These are phyloP conservation scores for Angomonas ambiguus DNA, from an alignment of 208 protist species.

Conservation along the genomic window DNA sequence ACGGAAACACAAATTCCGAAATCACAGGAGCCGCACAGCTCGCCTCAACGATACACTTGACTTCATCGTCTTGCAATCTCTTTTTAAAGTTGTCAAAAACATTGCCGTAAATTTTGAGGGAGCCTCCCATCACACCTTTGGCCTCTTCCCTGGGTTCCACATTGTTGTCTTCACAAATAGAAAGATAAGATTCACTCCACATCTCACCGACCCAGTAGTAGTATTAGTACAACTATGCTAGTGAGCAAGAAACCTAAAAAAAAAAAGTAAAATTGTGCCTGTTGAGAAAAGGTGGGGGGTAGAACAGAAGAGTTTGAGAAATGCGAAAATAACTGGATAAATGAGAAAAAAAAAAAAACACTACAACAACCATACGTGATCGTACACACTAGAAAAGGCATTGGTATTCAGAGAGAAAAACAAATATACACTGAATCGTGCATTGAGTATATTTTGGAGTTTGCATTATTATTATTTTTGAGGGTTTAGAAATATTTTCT, in stretches of 20 bases:
- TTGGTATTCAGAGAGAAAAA: too few species aligned
- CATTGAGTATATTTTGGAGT: too few species aligned
- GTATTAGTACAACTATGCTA: too few species aligned
- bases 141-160: constrained; percentile 41
- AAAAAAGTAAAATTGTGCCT: not conserved
- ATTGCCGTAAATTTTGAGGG: constrained; percentile 46
- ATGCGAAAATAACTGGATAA: not conserved
- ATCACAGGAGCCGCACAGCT: constrained; percentile 22
- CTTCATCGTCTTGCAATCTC: constrained; percentile 54
- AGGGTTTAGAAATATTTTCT: too few species aligned
- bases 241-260: not conserved
- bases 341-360: constrained; percentile 6
- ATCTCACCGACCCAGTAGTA: too few species aligned
- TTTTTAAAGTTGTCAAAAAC: constrained; percentile 49
- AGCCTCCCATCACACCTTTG: constrained; percentile 16
- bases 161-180: constrained; percentile 30
- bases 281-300: too few species aligned
- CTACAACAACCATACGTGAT: not conserved
- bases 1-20: constrained; percentile 41
- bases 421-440: too few species aligned
- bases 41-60: constrained; percentile 34
- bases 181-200: constrained; percentile 49
- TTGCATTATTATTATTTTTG: not conserved
- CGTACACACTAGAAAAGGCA: too few species aligned
- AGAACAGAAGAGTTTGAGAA: too few species aligned